Evolutionary conservation across 108 stramenopile species (phyloP).

Genomic region (Cyclostephanos invisitatus): DNA sequence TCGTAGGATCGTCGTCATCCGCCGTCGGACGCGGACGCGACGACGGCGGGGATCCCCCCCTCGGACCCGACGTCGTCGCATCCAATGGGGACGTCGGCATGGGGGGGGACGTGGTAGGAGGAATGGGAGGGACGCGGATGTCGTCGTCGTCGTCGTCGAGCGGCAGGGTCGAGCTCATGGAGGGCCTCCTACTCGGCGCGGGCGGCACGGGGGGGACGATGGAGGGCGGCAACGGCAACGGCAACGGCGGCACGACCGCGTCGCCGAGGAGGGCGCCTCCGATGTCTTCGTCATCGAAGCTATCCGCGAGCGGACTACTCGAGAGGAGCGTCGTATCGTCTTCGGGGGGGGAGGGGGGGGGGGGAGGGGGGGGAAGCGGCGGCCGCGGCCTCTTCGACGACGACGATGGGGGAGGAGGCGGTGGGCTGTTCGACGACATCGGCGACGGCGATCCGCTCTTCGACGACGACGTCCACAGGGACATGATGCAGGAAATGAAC

Average conservation of each 20-base stretch:
- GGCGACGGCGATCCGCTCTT: slow-evolving; percentile 21
- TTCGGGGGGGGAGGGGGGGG: slow-evolving; percentile 12
- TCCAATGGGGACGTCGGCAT: too few species aligned
- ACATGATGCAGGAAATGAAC: slow-evolving; percentile 34
- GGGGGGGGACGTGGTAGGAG: too few species aligned
- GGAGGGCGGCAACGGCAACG: not conserved
- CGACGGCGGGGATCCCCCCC: not conserved
- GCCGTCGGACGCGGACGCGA: not conserved
- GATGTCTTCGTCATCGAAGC: slow-evolving; percentile 1
- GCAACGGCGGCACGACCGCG: not conserved
- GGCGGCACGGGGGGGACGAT: not conserved
- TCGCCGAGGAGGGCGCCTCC: not conserved
- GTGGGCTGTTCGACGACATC: slow-evolving; percentile 68
- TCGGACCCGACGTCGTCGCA: too few species aligned
- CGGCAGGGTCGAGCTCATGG: not conserved
- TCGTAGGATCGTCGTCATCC: too few species aligned
- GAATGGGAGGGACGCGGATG: too few species aligned
- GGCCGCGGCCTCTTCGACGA: slow-evolving; percentile 23
- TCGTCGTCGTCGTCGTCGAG: not conserved
- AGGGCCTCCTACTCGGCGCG: not conserved
- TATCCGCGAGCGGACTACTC: slow-evolving; percentile 30
- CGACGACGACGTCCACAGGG: slow-evolving; percentile 1
- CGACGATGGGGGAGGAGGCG: slow-evolving; percentile 15
- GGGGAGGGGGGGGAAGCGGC: slow-evolving; percentile 35
- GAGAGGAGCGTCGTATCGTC: slow-evolving; percentile 11